These are phyloP conservation scores for Ustilago hordei DNA, from an alignment of 1,284 basidiomycete species.

Conservation along the genomic window DNA sequence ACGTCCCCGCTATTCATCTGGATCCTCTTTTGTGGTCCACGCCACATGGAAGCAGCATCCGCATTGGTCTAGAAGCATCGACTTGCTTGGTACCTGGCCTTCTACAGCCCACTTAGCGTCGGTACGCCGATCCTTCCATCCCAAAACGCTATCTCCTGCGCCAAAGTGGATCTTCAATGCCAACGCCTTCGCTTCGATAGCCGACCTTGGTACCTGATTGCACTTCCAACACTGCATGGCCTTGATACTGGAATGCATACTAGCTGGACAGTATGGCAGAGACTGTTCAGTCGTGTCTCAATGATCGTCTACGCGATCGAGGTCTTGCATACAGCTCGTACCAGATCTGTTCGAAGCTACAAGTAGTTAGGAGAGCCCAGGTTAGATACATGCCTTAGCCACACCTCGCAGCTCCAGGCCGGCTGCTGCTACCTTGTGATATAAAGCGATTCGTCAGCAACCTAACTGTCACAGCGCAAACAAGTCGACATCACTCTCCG, in stretches of 20 bases:
- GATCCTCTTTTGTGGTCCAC: neutral
- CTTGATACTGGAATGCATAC: neutral
- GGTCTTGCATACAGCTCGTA: neutral
- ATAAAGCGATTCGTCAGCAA: too few relatives aligned
- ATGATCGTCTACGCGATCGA: neutral
- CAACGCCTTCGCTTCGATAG: constrained; percentile 23
- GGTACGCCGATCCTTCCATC: constrained; percentile 12
- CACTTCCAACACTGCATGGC: neutral
- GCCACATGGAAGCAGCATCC: neutral
- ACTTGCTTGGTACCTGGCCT: neutral
- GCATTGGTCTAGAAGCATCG: constrained; percentile 11
- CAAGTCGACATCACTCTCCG: too few relatives aligned
- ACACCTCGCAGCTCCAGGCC: too few relatives aligned
- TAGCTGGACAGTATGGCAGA: too few relatives aligned
- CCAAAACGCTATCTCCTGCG: constrained; percentile 16
- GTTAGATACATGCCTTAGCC: too few relatives aligned
- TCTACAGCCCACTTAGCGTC: constrained; percentile 21
- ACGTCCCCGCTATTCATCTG: neutral
- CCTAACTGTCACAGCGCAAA: too few relatives aligned
- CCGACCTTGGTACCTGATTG: neutral
- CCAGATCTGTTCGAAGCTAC: neutral
- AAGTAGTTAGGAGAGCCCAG: too few relatives aligned
- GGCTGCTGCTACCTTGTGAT: too few relatives aligned
- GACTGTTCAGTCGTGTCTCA: too few relatives aligned
- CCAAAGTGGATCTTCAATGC: constrained; percentile 11